Conservation (phyloP, 257 asterid genomes). For the Solanum virginianum region DNA sequence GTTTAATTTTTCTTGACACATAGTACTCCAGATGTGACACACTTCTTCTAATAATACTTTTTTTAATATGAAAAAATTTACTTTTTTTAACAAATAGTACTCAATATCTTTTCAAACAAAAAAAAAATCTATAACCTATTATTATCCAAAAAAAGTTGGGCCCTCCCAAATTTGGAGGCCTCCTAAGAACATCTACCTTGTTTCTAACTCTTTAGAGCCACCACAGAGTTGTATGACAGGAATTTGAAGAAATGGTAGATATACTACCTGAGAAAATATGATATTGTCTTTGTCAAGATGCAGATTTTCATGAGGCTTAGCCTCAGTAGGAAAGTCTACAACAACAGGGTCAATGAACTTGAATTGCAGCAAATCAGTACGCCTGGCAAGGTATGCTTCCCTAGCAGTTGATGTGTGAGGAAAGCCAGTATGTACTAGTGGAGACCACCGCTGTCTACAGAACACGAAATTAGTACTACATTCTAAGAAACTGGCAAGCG, state of each 20-base stretch:
- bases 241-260: neutral
- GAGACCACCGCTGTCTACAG: slow-evolving; percentile 58
- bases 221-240: neutral
- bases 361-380: slow-evolving; percentile 34
- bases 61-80: too few species aligned
- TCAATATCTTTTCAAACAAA: too few species aligned
- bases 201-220: too few species aligned
- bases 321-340: slow-evolving; percentile 2
- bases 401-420: slow-evolving; percentile 28
- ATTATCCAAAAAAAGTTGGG: too few species aligned
- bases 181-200: too few species aligned
- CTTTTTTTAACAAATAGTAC: too few species aligned
- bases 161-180: too few species aligned
- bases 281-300: slow-evolving; percentile 27
- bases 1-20: too few species aligned
- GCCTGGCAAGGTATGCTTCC: slow-evolving; percentile 50
- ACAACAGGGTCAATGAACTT: slow-evolving; percentile 42
- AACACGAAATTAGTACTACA: neutral
- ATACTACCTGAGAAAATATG: slow-evolving; percentile 46
- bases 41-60: too few species aligned
- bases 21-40: too few species aligned
- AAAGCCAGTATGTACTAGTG: slow-evolving; percentile 9
- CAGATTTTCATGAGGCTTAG: slow-evolving; percentile 30
- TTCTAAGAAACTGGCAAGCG: neutral
- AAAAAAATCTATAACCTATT: too few species aligned